phyloP scores from a whole-genome alignment of 2,329 filamentous ascomycete species.

The Exophiala viscosa region DNA sequence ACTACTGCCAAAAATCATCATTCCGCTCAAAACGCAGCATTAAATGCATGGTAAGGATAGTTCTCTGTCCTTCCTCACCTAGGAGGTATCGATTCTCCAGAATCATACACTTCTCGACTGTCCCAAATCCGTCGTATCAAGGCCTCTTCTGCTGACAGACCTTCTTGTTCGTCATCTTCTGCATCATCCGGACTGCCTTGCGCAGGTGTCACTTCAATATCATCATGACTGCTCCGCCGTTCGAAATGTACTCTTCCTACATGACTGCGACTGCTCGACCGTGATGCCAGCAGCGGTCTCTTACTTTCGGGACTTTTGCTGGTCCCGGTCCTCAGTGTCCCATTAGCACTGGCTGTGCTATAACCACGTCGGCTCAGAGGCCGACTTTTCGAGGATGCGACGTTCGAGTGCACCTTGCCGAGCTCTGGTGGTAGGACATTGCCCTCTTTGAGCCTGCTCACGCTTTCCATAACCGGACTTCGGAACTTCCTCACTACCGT shows the following conservation, averaged over 20 bases:
- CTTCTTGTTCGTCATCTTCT: constrained; percentile 25
- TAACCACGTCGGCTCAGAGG: constrained; percentile 25
- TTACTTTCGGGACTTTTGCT: constrained; percentile 22
- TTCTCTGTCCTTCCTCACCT: constrained; percentile 1
- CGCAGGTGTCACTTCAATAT: constrained; percentile 28
- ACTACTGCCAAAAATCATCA: not conserved
- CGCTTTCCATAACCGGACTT: constrained; percentile 42
- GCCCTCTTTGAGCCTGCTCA: constrained; percentile 34
- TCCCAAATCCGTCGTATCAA: constrained; percentile 28
- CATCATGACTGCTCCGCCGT: constrained; percentile 28
- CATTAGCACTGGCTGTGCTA: constrained; percentile 10
- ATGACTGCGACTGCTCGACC: constrained; percentile 6
- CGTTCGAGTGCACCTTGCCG: constrained; percentile 2
- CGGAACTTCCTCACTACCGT: constrained; percentile 45
- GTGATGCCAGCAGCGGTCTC: constrained; percentile 11
- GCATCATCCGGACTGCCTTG: constrained; percentile 22
- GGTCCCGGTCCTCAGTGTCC: constrained; percentile 6
- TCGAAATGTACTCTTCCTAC: constrained; percentile 25
- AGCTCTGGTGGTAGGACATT: constrained; percentile 14
- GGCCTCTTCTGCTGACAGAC: constrained; percentile 24
- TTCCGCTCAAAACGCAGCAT: not conserved
- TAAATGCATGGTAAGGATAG: not conserved
- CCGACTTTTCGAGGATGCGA: constrained; percentile 16
- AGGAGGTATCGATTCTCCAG: constrained; percentile 9
- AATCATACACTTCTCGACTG: constrained; percentile 23